A percentile compares a stretch with the other conserved stretches of the same genome.
These are phyloP conservation scores for Neonectria coccinea DNA, from an alignment of 2,329 filamentous ascomycete species.

Conservation along the genomic window DNA sequence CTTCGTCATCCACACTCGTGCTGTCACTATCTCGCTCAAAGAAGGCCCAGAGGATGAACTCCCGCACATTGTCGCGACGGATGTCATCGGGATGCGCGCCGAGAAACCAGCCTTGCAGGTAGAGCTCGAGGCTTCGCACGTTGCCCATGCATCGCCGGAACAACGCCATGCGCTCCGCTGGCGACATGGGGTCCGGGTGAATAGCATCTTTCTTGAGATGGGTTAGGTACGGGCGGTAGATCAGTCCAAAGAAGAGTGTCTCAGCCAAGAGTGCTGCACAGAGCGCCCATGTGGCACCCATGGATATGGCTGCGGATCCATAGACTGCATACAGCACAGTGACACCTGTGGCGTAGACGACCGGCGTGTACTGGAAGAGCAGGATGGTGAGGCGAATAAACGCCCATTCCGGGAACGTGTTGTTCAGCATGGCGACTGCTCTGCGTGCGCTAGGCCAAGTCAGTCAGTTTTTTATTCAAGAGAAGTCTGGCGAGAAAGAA, in stretches of 20 bases:
- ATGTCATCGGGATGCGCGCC: constrained; percentile 68
- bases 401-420: constrained; percentile 53
- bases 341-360: constrained; percentile 52
- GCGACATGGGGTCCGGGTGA: constrained; percentile 57
- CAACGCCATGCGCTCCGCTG: constrained; percentile 63
- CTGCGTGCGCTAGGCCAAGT: constrained; percentile 6
- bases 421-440: constrained; percentile 51
- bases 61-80: constrained; percentile 73
- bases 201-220: constrained; percentile 54
- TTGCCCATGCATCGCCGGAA: constrained; percentile 68
- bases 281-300: constrained; percentile 36
- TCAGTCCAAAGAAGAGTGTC: constrained; percentile 53
- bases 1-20: constrained; percentile 39
- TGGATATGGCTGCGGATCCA: constrained; percentile 30
- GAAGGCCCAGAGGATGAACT: constrained; percentile 77
- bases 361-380: constrained; percentile 57
- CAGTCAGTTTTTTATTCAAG: constrained; percentile 4
- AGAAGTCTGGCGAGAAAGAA: not conserved
- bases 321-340: constrained; percentile 38
- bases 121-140: constrained; percentile 66
- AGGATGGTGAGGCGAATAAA: constrained; percentile 60
- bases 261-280: constrained; percentile 54
- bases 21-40: constrained; percentile 60
- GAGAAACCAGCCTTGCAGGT: constrained; percentile 75
- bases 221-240: constrained; percentile 57